phyloP scores from a whole-genome alignment of 2,329 filamentous ascomycete species.

The Pyricularia grisea region DNA sequence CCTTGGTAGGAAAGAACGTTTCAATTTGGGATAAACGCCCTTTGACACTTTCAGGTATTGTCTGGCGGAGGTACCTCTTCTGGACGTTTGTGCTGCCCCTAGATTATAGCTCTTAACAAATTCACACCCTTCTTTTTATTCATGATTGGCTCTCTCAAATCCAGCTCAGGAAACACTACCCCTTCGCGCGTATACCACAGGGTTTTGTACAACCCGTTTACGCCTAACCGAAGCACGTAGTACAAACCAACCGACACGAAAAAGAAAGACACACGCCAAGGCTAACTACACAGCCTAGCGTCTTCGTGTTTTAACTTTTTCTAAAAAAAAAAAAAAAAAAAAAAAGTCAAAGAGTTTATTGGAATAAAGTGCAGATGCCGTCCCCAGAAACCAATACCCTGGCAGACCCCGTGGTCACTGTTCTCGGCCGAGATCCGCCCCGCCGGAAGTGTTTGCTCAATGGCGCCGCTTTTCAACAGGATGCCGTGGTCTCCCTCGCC shows the following conservation, averaged over 20 bases:
- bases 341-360: background rate
- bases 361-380: background rate
- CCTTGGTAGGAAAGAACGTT: background rate
- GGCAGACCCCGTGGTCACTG: constrained; percentile 19
- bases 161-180: background rate
- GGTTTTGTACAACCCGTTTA: background rate
- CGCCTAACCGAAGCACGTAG: background rate
- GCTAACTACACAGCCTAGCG: background rate
- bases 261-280: background rate
- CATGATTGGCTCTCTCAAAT: background rate
- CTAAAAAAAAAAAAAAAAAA: background rate
- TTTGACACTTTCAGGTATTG: background rate
- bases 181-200: background rate
- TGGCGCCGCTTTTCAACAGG: constrained; percentile 38
- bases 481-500: constrained; percentile 33
- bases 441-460: constrained; percentile 29
- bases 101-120: too few species aligned
- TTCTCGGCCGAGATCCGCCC: constrained; percentile 24
- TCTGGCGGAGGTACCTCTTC: background rate
- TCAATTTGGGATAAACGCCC: background rate
- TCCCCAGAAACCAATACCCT: constrained; percentile 9
- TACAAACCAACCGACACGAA: too few species aligned
- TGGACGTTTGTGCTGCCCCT: too few species aligned
- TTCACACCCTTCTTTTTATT: background rate
- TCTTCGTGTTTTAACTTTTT: background rate